Evolutionary conservation across 345 rosid species (phyloP), one percentile per base, ranked within the genome.

Genomic region (Citrus medica): DNA sequence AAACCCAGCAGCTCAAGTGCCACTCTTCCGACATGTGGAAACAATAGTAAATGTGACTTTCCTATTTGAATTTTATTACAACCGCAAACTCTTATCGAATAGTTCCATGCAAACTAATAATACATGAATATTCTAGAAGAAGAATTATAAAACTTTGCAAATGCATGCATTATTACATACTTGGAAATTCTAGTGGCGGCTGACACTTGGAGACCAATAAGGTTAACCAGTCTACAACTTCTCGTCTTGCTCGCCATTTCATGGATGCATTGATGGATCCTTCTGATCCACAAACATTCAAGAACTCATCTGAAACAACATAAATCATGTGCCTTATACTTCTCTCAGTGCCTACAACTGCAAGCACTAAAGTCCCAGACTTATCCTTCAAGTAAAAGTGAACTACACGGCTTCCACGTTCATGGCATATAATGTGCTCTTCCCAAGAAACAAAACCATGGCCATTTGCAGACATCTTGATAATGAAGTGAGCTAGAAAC

Each of bases 311-410:
- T 0, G 88, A 62, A 30, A 79, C 84, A 0, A 84, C 85, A 78
- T 87, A 89, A 63, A 81, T 67, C 92, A 87, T 89, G 79, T 89
- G 90, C 84, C 92, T 83, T 55, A 87, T 76, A 73, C 90, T 87
- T 84, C 89, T 84, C 81, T 89, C 90, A 22, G 85, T 81, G 51
- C 89, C 92, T 2, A 84, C 69, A 65, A 85, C 87, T 3, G 86
- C 90, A 53, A 87, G 90, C 38, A 85, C 70, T 1, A 77, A 82
- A 67, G 66, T 30, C 74, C 88, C 90, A 2, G 21, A 60, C 12
- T 74, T 64, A 48, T 87, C 81, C 82, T 83, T 85, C 84, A 89
- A 66, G 84, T 68, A 73, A 78, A 63, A 89, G 80, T 87, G 90
- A 74, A 85, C 90, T 66, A 84, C 75, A 12, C 92, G 79, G 30